phyloP scores from a whole-genome alignment of 106 monocot genomes.

The Platanthera guangdongensis region DNA sequence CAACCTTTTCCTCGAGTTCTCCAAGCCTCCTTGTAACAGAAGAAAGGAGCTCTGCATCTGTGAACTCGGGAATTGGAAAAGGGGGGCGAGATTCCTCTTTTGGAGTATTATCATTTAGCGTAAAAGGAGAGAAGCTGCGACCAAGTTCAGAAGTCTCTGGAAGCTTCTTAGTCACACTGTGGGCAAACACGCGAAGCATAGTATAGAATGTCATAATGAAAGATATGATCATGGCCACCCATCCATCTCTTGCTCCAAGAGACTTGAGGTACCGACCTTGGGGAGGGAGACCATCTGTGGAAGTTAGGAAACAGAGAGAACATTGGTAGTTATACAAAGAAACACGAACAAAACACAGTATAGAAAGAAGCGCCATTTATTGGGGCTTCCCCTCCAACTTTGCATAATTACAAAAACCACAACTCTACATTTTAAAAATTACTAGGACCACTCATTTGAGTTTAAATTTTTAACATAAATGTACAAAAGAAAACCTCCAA shows the following conservation, averaged over 20 bases:
- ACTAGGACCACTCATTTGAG: too few relatives aligned
- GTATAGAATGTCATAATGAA: slow-evolving; percentile 3
- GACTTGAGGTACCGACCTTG: not conserved
- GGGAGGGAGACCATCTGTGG: slow-evolving; percentile 1
- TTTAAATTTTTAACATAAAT: too few relatives aligned
- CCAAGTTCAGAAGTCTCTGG: not conserved
- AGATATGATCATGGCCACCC: slow-evolving; percentile 1
- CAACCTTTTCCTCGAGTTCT: slow-evolving; percentile 71
- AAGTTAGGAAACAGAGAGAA: too few relatives aligned
- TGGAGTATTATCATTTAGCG: slow-evolving; percentile 4
- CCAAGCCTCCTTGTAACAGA: slow-evolving; percentile 54
- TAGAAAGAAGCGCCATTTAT: too few relatives aligned
- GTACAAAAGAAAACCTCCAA: too few relatives aligned
- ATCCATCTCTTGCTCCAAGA: not conserved
- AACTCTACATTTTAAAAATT: too few relatives aligned
- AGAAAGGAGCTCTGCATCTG: slow-evolving; percentile 39
- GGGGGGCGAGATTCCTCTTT: slow-evolving; percentile 57
- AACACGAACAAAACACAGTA: too few relatives aligned
- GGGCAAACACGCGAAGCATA: not conserved
- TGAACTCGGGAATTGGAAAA: slow-evolving; percentile 42
- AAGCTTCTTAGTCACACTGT: slow-evolving; percentile 3
- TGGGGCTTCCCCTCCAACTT: too few relatives aligned
- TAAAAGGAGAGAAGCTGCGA: not conserved
- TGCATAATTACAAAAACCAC: too few relatives aligned
- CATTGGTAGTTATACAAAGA: too few relatives aligned